Conservation (phyloP, 148 eudicot genomes). For the Selenicereus undatus region DNA sequence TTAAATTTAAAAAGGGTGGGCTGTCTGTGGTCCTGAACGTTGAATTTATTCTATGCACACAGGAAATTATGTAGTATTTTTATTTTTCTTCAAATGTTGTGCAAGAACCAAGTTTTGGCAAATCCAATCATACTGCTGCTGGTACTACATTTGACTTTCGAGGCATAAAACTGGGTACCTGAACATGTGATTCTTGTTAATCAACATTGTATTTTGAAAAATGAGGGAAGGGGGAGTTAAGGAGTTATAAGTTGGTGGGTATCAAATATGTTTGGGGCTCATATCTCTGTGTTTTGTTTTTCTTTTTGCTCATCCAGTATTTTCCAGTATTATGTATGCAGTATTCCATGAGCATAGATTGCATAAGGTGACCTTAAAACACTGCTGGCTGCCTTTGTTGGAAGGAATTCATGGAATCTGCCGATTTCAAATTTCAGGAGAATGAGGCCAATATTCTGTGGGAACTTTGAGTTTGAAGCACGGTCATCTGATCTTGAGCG, state of each 20-base stretch:
- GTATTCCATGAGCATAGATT: neutral
- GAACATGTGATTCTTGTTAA: neutral
- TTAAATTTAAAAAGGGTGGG: no score
- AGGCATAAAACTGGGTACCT: neutral
- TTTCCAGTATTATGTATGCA: neutral
- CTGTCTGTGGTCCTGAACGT: no score
- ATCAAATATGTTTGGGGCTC: neutral
- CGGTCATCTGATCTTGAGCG: slow-evolving; percentile 57
- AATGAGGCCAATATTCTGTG: slow-evolving; percentile 60
- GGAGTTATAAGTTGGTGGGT: neutral
- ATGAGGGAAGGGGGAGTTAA: neutral
- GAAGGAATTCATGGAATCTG: no score
- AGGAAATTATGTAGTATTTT: no score
- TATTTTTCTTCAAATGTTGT: neutral
- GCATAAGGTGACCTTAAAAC: no score
- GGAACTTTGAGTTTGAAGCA: slow-evolving; percentile 57
- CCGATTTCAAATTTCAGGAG: neutral
- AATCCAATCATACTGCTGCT: neutral
- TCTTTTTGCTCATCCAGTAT: neutral
- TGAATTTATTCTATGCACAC: no score
- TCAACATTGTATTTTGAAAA: neutral
- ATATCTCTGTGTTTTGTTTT: neutral
- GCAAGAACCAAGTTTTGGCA: neutral
- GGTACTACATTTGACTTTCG: neutral
- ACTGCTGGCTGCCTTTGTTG: no score